A percentile compares a stretch with the other conserved stretches of the same genome.
Conservation (phyloP, 2,329 filamentous ascomycete species). For the Alternaria triticimaculans region DNA sequence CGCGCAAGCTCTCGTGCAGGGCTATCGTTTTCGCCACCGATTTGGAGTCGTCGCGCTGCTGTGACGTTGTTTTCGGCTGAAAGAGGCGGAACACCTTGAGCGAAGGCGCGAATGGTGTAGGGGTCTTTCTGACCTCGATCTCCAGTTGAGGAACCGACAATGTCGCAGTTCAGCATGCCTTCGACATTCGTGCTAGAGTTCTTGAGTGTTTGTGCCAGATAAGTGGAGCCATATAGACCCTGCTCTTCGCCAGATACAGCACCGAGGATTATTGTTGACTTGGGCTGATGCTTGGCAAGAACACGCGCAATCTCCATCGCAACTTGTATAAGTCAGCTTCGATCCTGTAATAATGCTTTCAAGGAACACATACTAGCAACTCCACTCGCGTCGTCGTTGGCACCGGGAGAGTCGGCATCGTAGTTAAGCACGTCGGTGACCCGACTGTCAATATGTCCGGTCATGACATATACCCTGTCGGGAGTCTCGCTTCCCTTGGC, state of each 20-base stretch:
- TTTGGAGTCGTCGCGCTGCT: conserved; percentile 50
- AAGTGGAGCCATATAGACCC: conserved; percentile 59
- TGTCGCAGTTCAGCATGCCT: conserved; percentile 65
- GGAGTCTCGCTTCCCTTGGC: conserved; percentile 59
- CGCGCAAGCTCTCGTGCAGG: conserved; percentile 63
- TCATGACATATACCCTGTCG: conserved; percentile 60
- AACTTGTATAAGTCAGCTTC: conserved; percentile 39
- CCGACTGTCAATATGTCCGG: conserved; percentile 64
- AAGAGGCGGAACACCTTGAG: conserved; percentile 56
- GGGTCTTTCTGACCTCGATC: conserved; percentile 56
- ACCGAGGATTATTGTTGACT: conserved; percentile 63
- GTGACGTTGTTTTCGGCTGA: conserved; percentile 46
- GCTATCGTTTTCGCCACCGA: conserved; percentile 60
- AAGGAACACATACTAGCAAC: conserved; percentile 51
- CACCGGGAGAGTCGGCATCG: conserved; percentile 61
- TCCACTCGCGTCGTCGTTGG: conserved; percentile 65
- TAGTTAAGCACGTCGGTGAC: conserved; percentile 60
- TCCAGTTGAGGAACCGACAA: conserved; percentile 60
- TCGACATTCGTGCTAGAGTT: conserved; percentile 62
- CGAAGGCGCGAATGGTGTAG: conserved; percentile 63
- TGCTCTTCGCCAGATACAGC: conserved; percentile 67
- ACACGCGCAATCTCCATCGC: conserved; percentile 63
- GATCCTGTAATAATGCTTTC: not conserved
- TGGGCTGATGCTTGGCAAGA: conserved; percentile 56
- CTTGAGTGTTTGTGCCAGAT: conserved; percentile 61